Evolutionary conservation across 768 basidiomycete genomes (phyloP).

Genomic region (Amanita exitialis): DNA sequence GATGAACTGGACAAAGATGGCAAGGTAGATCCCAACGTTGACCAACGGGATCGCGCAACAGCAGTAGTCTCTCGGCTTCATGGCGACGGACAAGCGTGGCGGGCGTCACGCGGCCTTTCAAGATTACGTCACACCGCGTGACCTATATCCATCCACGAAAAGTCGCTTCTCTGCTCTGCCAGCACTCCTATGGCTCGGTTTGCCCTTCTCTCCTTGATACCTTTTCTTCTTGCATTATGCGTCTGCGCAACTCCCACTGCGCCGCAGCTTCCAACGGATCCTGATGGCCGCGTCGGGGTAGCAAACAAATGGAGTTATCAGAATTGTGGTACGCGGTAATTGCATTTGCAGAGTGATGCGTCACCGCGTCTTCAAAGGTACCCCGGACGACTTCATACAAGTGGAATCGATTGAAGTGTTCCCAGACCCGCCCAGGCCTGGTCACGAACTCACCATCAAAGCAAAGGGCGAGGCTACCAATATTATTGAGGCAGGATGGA

Average conservation of each 20-base stretch:
- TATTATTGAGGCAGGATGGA: conserved; percentile 49
- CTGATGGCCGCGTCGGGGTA: conserved; percentile 17
- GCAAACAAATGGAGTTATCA: conserved; percentile 52
- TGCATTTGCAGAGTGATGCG: conserved; percentile 5
- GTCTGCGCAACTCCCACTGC: conserved; percentile 12
- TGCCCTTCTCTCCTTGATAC: conserved; percentile 13
- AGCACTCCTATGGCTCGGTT: conserved; percentile 5
- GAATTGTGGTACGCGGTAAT: conserved; percentile 58
- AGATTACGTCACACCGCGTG: background rate
- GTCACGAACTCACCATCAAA: conserved; percentile 78
- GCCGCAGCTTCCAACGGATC: conserved; percentile 16
- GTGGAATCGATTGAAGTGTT: conserved; percentile 62
- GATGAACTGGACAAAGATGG: conserved; percentile 68
- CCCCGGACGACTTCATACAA: conserved; percentile 35
- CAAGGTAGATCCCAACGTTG: conserved; percentile 83
- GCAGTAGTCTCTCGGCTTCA: conserved; percentile 82
- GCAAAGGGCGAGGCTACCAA: conserved; percentile 53
- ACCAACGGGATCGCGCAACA: conserved; percentile 88
- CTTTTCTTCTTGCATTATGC: conserved; percentile 15
- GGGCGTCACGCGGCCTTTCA: background rate
- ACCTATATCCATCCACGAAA: background rate
- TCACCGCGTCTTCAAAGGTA: conserved; percentile 26
- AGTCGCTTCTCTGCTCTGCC: conserved; percentile 1
- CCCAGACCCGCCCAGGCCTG: conserved; percentile 88
- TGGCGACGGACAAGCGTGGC: conserved; percentile 18